These are phyloP conservation scores for Volvox africanus DNA, from an alignment of 139 green algal genomes.

Conservation along the genomic window DNA sequence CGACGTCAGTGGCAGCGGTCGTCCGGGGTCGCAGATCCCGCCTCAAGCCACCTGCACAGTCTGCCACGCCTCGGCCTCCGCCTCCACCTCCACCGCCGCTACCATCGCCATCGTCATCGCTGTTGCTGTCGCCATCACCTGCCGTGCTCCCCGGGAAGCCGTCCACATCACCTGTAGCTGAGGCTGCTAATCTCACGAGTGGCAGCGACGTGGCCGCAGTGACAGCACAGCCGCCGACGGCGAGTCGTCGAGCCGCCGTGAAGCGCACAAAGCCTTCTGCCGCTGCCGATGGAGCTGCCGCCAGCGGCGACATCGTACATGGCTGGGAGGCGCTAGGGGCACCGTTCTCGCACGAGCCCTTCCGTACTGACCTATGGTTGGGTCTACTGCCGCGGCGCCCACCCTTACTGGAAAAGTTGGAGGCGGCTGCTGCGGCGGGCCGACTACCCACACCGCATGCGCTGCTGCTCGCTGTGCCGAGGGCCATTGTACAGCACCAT, in stretches of 20 bases:
- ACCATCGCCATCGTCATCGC: no score
- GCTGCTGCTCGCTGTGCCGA: conserved; percentile 31
- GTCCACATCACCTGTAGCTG: neutral
- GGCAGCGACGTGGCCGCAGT: neutral
- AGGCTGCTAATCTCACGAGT: neutral
- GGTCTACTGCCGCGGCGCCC: neutral
- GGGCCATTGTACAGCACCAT: neutral
- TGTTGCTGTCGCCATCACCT: no score
- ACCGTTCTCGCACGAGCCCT: conserved; percentile 9
- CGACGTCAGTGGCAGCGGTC: neutral
- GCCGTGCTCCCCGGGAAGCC: no score
- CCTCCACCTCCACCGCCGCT: neutral
- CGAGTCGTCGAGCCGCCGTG: neutral
- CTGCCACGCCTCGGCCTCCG: neutral
- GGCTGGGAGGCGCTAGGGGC: neutral
- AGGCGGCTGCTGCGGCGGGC: neutral
- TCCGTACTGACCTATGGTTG: neutral
- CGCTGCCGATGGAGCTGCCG: neutral
- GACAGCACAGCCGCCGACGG: neutral
- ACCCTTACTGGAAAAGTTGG: neutral
- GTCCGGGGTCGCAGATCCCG: neutral
- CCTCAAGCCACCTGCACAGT: neutral
- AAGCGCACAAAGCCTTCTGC: neutral
- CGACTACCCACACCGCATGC: conserved; percentile 6
- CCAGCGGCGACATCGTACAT: neutral